Conservation (phyloP, 1,139 yeast genomes). For the Hansenula lynferdii region DNA sequence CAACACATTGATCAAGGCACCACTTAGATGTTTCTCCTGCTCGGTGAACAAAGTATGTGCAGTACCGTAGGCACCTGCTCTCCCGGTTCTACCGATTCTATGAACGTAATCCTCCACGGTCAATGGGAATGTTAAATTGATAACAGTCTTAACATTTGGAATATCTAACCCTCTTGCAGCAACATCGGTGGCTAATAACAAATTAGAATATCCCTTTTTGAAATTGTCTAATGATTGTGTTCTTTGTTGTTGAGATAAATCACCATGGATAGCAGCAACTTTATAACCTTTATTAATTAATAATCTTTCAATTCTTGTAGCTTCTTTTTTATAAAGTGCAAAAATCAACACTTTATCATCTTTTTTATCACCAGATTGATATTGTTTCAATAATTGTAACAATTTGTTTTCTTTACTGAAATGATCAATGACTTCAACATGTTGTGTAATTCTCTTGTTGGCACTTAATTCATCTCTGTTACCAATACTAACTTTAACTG, state of each 20-base stretch:
- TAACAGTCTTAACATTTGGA: constrained; percentile 94
- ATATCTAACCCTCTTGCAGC: constrained; percentile 99
- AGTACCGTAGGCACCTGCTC: constrained; percentile 94
- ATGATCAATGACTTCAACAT: constrained; percentile 90
- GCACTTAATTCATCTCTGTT: constrained; percentile 92
- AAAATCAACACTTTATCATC: constrained; percentile 84
- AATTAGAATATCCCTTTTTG: constrained; percentile 71
- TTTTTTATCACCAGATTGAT: constrained; percentile 60
- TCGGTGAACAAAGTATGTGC: constrained; percentile 97
- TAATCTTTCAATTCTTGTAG: constrained; percentile 79
- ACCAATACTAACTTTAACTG: constrained; percentile 90
- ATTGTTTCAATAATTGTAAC: constrained; percentile 65
- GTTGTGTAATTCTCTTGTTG: constrained; percentile 87
- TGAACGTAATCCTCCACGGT: constrained; percentile 98
- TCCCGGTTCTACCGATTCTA: constrained; percentile 97
- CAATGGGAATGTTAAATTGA: constrained; percentile 93
- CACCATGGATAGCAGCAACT: constrained; percentile 96
- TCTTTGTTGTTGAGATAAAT: constrained; percentile 88
- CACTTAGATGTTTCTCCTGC: constrained; percentile 94
- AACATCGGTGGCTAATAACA: constrained; percentile 94
- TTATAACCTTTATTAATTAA: constrained; percentile 68
- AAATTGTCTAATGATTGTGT: constrained; percentile 81
- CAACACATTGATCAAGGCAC: constrained; percentile 87
- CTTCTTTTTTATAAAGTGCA: constrained; percentile 96
- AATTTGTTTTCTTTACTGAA: constrained; percentile 74